A percentile compares a stretch with the other conserved stretches of the same genome.
Conservation (phyloP, 2,329 filamentous ascomycete genomes). For the Aspergillus quadrilineatus region DNA sequence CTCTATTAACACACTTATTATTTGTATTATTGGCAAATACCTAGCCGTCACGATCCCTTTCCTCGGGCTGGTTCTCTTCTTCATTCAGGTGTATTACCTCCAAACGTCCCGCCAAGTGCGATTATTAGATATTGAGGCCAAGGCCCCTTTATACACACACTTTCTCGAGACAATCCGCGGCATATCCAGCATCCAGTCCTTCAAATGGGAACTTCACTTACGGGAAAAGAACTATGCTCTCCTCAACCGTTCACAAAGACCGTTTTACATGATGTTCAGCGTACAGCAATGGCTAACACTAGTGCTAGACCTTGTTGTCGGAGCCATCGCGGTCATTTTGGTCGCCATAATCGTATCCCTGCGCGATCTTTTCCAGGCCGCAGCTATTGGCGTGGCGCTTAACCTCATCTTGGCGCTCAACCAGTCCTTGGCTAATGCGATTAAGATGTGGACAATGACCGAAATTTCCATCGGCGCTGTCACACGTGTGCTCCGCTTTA, state of each 20-base stretch:
- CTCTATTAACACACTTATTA: conserved; percentile 8
- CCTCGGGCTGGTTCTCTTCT: conserved; percentile 37
- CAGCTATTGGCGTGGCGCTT: conserved; percentile 49
- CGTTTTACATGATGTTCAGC: conserved; percentile 48
- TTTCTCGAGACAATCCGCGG: conserved; percentile 44
- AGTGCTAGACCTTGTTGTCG: conserved; percentile 47
- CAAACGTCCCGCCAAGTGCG: conserved; percentile 50
- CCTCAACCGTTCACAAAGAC: conserved; percentile 44
- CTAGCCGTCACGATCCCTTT: conserved; percentile 43
- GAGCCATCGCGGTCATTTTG: conserved; percentile 42
- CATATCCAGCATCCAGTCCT: conserved; percentile 37
- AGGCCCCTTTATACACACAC: conserved; percentile 52
- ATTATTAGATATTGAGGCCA: conserved; percentile 55
- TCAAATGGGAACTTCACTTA: conserved; percentile 46
- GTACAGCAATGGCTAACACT: conserved; percentile 47
- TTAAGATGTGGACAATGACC: conserved; percentile 22
- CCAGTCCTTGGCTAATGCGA: conserved; percentile 39
- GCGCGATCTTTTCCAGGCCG: conserved; percentile 24
- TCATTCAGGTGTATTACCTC: conserved; percentile 49
- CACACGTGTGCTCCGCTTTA: conserved; percentile 50
- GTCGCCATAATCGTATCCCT: conserved; percentile 22
- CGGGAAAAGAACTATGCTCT: conserved; percentile 38
- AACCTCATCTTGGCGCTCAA: conserved; percentile 50
- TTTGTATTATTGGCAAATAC: conserved; percentile 25
- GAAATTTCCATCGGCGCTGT: conserved; percentile 35